Percentiles rank a stretch among this genome's conserved stretches.
Conservation (phyloP, 768 basidiomycete species). For the Boletellus emodensis region DNA sequence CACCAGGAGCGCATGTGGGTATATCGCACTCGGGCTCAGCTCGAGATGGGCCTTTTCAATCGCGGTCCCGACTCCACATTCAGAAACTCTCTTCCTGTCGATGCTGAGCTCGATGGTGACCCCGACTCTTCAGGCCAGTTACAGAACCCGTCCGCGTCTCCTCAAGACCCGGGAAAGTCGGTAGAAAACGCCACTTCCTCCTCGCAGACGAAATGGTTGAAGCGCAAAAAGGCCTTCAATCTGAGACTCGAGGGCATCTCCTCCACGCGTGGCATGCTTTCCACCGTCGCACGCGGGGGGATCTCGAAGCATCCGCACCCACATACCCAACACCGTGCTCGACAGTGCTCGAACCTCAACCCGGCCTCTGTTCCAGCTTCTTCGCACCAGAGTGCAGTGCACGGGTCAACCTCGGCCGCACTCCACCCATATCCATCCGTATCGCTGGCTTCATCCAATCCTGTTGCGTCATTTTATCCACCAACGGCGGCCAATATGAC, state of each 20-base stretch:
- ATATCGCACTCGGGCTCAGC: conserved; percentile 56
- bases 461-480: conserved; percentile 25
- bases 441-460: conserved; percentile 16
- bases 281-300: conserved; percentile 19
- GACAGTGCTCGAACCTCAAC: conserved; percentile 30
- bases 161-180: conserved; percentile 26
- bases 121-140: conserved; percentile 17
- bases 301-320: conserved; percentile 24
- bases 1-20: conserved; percentile 72
- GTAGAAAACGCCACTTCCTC: conserved; percentile 28
- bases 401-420: conserved; percentile 10
- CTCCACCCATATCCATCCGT: conserved; percentile 16
- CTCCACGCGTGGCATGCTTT: conserved; percentile 21
- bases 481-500: conserved; percentile 28
- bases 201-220: conserved; percentile 42
- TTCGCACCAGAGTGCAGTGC: conserved; percentile 17
- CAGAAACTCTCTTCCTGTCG: conserved; percentile 5
- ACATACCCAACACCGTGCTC: conserved; percentile 26
- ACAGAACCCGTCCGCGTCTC: conserved; percentile 12
- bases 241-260: conserved; percentile 46
- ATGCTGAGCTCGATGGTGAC: conserved; percentile 19
- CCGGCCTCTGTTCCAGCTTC: conserved; percentile 23
- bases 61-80: conserved; percentile 6
- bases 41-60: conserved; percentile 45
- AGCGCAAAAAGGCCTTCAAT: conserved; percentile 58